Evolutionary conservation across 116 monocot species (phyloP).

Genomic region (Thalassia testudinum): DNA sequence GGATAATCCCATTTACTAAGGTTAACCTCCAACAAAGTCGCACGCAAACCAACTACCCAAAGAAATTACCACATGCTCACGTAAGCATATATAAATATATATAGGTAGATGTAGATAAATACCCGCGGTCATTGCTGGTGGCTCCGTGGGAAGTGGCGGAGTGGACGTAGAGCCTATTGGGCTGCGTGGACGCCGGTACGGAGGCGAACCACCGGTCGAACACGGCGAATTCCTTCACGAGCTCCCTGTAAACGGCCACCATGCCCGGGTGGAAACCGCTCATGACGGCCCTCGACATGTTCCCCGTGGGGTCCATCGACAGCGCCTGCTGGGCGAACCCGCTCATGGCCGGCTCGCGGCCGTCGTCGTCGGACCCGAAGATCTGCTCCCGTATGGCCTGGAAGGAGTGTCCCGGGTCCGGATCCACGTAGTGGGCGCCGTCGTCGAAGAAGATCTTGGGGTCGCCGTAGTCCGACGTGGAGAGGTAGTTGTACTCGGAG

Average conservation of each 20-base stretch:
- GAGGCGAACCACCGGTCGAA: slow-evolving; percentile 60
- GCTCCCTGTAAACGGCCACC: slow-evolving; percentile 34
- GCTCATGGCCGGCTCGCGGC: slow-evolving; percentile 31
- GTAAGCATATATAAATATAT: no score
- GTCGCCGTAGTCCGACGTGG: slow-evolving; percentile 21
- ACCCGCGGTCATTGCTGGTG: slow-evolving; percentile 33
- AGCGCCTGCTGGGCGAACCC: slow-evolving; percentile 55
- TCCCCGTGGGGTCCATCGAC: slow-evolving; percentile 7
- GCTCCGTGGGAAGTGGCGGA: slow-evolving; percentile 80
- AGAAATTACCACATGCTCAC: no score
- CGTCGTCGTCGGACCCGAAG: slow-evolving; percentile 25
- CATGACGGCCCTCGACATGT: slow-evolving; percentile 28
- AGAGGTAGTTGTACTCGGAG: slow-evolving; percentile 22
- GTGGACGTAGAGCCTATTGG: slow-evolving; percentile 58
- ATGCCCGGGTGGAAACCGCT: slow-evolving; percentile 37
- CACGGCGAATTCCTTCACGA: slow-evolving; percentile 43
- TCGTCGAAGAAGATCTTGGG: slow-evolving; percentile 25
- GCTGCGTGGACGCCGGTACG: slow-evolving; percentile 51
- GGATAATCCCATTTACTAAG: no score
- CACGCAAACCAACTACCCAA: no score
- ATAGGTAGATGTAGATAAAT: slow-evolving; percentile 2
- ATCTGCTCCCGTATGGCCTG: slow-evolving; percentile 64
- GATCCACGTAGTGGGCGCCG: slow-evolving; percentile 35
- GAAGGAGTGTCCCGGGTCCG: slow-evolving; percentile 61
- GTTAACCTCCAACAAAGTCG: no score